phyloP scores from a whole-genome alignment of 352 stramenopile genomes.

The Globisporangium echinulatum region DNA sequence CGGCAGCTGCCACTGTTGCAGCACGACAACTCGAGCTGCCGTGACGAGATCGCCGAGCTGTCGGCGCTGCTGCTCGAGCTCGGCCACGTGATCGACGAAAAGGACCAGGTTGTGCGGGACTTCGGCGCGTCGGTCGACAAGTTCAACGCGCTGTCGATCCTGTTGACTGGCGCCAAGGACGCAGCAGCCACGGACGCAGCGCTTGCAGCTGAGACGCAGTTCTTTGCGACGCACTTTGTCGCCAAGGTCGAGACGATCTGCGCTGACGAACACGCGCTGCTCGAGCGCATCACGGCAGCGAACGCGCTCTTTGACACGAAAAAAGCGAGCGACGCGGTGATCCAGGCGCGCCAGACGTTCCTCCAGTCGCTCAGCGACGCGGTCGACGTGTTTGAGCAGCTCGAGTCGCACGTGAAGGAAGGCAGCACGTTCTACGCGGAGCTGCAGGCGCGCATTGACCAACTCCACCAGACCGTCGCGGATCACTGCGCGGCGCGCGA shows the following conservation, averaged over 20 bases:
- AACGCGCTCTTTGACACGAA: constrained; percentile 59
- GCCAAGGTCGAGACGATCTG: constrained; percentile 47
- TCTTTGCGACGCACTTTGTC: constrained; percentile 57
- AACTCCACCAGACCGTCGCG: constrained; percentile 66
- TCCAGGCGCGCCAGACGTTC: constrained; percentile 47
- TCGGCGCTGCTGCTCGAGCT: constrained; percentile 50
- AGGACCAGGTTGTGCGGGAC: constrained; percentile 46
- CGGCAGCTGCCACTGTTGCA: constrained; percentile 38
- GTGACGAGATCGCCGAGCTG: constrained; percentile 39
- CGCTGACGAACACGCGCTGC: constrained; percentile 34
- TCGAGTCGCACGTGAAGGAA: constrained; percentile 70
- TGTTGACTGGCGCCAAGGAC: constrained; percentile 28
- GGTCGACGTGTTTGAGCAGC: constrained; percentile 70
- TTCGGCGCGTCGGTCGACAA: constrained; percentile 52
- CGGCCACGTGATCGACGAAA: constrained; percentile 47
- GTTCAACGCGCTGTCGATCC: constrained; percentile 45
- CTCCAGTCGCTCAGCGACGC: constrained; percentile 57
- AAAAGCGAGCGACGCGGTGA: constrained; percentile 47
- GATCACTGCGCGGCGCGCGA: constrained; percentile 66
- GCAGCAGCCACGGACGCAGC: constrained; percentile 21
- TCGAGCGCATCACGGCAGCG: constrained; percentile 30
- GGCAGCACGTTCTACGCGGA: constrained; percentile 62
- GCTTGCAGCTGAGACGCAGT: constrained; percentile 46
- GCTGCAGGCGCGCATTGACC: constrained; percentile 40
- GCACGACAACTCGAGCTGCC: constrained; percentile 46